These are phyloP conservation scores for Knufia petricola DNA, from an alignment of 2,329 filamentous ascomycete species.

Conservation along the genomic window DNA sequence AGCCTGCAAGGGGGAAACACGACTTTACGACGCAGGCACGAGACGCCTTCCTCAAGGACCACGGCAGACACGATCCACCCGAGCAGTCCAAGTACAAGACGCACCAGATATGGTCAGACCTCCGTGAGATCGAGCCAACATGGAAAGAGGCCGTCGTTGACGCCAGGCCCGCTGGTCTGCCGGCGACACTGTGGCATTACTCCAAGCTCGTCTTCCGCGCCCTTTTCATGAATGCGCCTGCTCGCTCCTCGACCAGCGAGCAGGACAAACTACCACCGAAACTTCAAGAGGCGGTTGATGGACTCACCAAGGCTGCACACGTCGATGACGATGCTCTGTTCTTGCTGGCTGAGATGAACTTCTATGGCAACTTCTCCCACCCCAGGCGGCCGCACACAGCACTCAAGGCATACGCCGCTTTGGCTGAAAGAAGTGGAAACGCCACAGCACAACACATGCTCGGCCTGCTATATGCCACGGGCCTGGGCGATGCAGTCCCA, in stretches of 20 bases:
- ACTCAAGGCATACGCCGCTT: slow-evolving; percentile 68
- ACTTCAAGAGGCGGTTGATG: slow-evolving; percentile 48
- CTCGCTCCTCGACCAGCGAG: slow-evolving; percentile 33
- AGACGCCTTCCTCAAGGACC: neutral
- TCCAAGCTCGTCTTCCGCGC: slow-evolving; percentile 52
- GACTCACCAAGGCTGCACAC: slow-evolving; percentile 50
- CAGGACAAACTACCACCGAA: slow-evolving; percentile 36
- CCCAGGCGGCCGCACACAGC: slow-evolving; percentile 71
- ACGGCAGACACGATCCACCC: neutral
- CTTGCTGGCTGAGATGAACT: slow-evolving; percentile 86
- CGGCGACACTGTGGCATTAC: slow-evolving; percentile 51
- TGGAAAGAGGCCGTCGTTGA: slow-evolving; percentile 19
- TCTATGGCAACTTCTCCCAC: slow-evolving; percentile 87
- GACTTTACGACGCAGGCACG: neutral
- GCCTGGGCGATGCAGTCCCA: slow-evolving; percentile 69
- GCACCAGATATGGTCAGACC: slow-evolving; percentile 16
- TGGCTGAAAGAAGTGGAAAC: slow-evolving; percentile 72
- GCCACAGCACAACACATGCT: slow-evolving; percentile 92
- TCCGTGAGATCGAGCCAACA: slow-evolving; percentile 20
- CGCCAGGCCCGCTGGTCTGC: slow-evolving; percentile 46
- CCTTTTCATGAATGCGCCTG: slow-evolving; percentile 55
- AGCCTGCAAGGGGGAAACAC: no score
- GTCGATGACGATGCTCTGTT: slow-evolving; percentile 69
- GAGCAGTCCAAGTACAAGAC: neutral
- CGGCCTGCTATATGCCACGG: slow-evolving; percentile 90